Evolutionary conservation across 2,329 filamentous ascomycete genomes (phyloP), one percentile per base, ranked within the genome.

Genomic region (Cladorrhinum sp.): DNA sequence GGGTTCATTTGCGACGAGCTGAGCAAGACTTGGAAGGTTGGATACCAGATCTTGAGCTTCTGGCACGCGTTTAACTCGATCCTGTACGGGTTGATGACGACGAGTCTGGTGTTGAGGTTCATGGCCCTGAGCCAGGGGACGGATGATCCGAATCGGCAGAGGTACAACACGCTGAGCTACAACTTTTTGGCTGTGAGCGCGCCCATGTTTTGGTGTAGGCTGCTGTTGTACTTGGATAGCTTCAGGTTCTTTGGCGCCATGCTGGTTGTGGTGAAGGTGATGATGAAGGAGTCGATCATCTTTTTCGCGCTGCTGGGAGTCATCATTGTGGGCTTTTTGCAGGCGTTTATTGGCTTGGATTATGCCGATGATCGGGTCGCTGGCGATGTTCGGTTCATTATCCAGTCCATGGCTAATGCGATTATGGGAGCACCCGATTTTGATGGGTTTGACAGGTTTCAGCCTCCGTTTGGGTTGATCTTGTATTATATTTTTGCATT

Each of bases 401-500:
- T 91, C 12, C 86, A 91, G 71, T 84, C 89, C 39, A 95, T 96
- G 91, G 81, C 90, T 21, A 97, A 96, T 68, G 91, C 90, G 4
- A 83, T 99, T 58, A 92, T 99, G 87, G 90, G 93, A 73, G 91
- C 87, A 55, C 95, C 95, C 0, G 93, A 98, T 66, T 98, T 99
- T 69, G 80, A 76, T 4, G 90, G 89, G 0, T 98, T 98, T 70
- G 92, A 97, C 66, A 83, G 88, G 23, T 99, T 98, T 72, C 91
- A 90, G 21, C 92, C 90, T 12, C 95, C 95, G 0, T 99, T 97
- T 73, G 95, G 95, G 8, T 84, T 96, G 55, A 90, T 97, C 30
- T 87, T 99, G 9, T 99, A 99, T 79, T 99, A 99, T 78, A 85
- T 96, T 72, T 99, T 97, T 75, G 96, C 94, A 18, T 99, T 99